Conservation (phyloP, 768 basidiomycete species). For the Russula brevipes region DNA sequence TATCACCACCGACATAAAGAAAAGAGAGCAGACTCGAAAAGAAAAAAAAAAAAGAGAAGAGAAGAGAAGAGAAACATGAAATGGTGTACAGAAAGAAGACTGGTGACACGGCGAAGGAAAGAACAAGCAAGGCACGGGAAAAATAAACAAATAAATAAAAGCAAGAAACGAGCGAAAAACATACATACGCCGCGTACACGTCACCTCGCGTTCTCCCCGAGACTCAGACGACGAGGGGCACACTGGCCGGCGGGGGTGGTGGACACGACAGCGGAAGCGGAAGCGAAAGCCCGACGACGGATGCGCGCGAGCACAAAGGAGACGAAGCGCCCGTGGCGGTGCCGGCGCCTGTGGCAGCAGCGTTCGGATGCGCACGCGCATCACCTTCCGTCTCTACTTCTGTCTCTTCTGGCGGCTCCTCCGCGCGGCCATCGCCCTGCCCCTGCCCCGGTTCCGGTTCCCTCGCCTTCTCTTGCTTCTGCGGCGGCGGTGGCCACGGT, state of each 20-base stretch:
- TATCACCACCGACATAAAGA: too few relatives aligned
- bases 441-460: neutral
- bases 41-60: too few relatives aligned
- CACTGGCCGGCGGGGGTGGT: neutral
- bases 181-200: neutral
- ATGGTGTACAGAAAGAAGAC: neutral
- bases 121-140: neutral
- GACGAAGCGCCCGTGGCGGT: neutral
- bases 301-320: neutral
- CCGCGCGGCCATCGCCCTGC: neutral
- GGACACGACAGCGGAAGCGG: constrained; percentile 2
- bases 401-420: neutral
- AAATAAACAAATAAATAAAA: neutral
- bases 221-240: constrained; percentile 4
- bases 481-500: constrained; percentile 13
- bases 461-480: neutral
- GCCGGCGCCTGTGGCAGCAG: neutral
- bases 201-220: neutral
- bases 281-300: constrained; percentile 15
- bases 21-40: too few relatives aligned
- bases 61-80: neutral
- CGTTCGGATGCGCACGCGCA: neutral
- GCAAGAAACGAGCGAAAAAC: neutral
- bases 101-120: neutral
- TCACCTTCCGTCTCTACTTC: neutral